These are phyloP conservation scores for Acrocalymma vagum DNA, from an alignment of 2,329 filamentous ascomycete species.

Conservation along the genomic window DNA sequence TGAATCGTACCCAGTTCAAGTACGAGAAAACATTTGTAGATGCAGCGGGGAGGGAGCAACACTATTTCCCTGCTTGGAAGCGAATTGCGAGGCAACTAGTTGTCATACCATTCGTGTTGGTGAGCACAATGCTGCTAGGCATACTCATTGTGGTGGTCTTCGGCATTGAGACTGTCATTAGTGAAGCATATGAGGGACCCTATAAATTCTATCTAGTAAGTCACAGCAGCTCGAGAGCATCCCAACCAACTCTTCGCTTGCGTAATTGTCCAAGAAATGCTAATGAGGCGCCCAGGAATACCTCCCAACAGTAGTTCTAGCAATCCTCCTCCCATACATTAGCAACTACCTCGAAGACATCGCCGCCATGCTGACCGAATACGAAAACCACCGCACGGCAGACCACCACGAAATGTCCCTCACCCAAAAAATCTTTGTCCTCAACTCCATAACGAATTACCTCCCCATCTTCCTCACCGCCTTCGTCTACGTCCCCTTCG, in stretches of 20 bases:
- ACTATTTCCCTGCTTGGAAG: slow-evolving; percentile 42
- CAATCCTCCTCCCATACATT: slow-evolving; percentile 38
- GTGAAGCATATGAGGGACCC: slow-evolving; percentile 42
- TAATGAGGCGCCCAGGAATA: too few relatives aligned
- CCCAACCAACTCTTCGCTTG: slow-evolving; percentile 10
- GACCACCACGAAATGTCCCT: slow-evolving; percentile 43
- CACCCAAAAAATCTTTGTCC: slow-evolving; percentile 44
- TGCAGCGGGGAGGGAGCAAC: slow-evolving; percentile 29
- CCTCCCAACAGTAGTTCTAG: slow-evolving; percentile 40
- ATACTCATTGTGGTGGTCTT: slow-evolving; percentile 38
- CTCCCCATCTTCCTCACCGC: slow-evolving; percentile 44
- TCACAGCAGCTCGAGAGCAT: background rate
- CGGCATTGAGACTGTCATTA: slow-evolving; percentile 41
- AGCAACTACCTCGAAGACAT: slow-evolving; percentile 35
- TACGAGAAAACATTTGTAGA: slow-evolving; percentile 35
- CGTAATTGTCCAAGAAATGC: too few relatives aligned
- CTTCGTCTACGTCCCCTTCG: slow-evolving; percentile 43
- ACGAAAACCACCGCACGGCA: slow-evolving; percentile 43
- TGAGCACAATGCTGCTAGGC: slow-evolving; percentile 37
- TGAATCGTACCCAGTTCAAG: slow-evolving; percentile 38
- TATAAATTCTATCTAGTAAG: slow-evolving; percentile 39
- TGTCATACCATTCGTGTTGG: slow-evolving; percentile 38
- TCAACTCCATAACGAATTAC: slow-evolving; percentile 46
- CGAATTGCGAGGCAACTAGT: slow-evolving; percentile 36
- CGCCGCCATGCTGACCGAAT: slow-evolving; percentile 39